Evolutionary conservation across 2,329 filamentous ascomycete species (phyloP), one percentile per base, ranked within the genome.

Genomic region (Neofusicoccum laricinum): DNA sequence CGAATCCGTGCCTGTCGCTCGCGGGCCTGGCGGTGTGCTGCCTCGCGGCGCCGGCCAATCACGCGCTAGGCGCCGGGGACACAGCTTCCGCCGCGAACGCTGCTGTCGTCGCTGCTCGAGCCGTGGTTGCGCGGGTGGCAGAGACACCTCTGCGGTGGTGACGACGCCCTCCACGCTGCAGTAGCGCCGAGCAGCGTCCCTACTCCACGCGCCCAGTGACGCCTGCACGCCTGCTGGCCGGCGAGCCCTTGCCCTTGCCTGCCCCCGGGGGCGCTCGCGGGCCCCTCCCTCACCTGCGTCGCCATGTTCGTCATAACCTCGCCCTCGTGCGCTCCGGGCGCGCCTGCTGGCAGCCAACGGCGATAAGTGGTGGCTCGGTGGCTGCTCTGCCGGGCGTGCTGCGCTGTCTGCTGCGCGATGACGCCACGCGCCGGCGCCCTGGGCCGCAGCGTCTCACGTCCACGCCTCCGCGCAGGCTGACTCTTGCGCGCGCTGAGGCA

Each of bases 261-360:
- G 25, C 4, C 40, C 53, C 53, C 53, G 53, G 53, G 53, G 25
- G 49, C 49, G 49, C 49, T 53, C 55, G 30, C 14, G 40, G 53
- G 53, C 36, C 38, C 38, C 21, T 43, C 53, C 19, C 53, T 43
- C 36, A 43, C 53, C 53, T 58, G 53, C 53, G 59, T 62, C 46
- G 61, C 61, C 61, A 63, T 63, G 61, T 63, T 63, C 61, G 61
- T 63, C 61, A 63, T 63, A 51, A 41, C 36, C 59, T 43, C 48
- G 38, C 48, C 48, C 48, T 38, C 59, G 46, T 62, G 59, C 59
- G 59, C 59, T 17, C 53, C 53, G 53, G 40, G 46, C 59, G 46
- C 46, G 43, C 58, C 38, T n/a, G 43, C 51, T 38, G 30, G 53
- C 53, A n/a, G 59, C 36, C 46, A 55, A 55, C 51, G 59, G 59